Percentiles rank a stretch among this genome's conserved stretches.
Evolutionary conservation across 805 yeast species (phyloP).

Genomic region (Schwanniomyces yamadae): DNA sequence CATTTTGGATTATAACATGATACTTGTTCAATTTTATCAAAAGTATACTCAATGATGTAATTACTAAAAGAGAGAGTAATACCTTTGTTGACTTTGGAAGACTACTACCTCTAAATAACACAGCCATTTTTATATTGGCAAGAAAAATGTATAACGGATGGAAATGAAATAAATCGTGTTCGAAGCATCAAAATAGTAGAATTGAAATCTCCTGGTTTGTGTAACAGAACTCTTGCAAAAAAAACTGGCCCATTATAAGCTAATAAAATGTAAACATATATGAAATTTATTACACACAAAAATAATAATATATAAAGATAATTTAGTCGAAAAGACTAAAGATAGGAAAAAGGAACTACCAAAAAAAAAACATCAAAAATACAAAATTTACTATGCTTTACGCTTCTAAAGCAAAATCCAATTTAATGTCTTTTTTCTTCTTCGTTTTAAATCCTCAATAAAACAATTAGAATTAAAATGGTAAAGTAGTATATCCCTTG

Average conservation of each 20-base stretch:
- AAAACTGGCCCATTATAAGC: neutral
- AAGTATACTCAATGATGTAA: slow-evolving; percentile 42
- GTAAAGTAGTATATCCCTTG: slow-evolving; percentile 56
- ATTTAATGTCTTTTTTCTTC: neutral
- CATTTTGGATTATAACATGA: slow-evolving; percentile 11
- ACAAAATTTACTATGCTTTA: slow-evolving; percentile 2
- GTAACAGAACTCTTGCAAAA: slow-evolving; percentile 1
- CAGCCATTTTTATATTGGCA: slow-evolving; percentile 4
- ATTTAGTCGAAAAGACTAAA: slow-evolving; percentile 2
- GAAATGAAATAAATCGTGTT: no score
- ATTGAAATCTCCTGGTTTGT: no score
- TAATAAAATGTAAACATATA: slow-evolving; percentile 6
- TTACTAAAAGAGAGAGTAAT: slow-evolving; percentile 38
- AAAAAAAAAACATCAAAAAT: neutral
- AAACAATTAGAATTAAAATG: slow-evolving; percentile 1
- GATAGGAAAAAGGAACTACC: slow-evolving; percentile 1
- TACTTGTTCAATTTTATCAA: slow-evolving; percentile 39
- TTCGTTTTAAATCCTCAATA: slow-evolving; percentile 1
- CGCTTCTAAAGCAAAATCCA: slow-evolving; percentile 6
- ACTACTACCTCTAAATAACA: slow-evolving; percentile 11
- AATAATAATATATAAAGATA: neutral
- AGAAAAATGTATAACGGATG: neutral
- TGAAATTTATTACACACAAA: slow-evolving; percentile 1
- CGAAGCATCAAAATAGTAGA: neutral
- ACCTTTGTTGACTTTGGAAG: slow-evolving; percentile 50